Percentiles rank a stretch among this genome's conserved stretches.
These are phyloP conservation scores for Fusarium camptoceras DNA, from an alignment of 2,329 filamentous ascomycete species.

Conservation along the genomic window DNA sequence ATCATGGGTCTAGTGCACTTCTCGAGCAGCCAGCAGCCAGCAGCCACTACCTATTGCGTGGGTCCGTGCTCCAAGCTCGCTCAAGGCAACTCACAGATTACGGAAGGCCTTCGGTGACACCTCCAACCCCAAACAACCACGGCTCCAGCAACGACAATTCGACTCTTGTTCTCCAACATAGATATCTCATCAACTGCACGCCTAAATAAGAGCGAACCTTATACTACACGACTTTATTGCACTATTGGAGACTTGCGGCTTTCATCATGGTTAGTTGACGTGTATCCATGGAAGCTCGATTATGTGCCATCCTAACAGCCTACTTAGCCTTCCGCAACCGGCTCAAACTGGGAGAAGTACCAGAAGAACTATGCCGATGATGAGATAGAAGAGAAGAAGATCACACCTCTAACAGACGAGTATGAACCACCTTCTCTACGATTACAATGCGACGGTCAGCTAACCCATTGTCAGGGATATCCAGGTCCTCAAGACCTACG, in stretches of 20 bases:
- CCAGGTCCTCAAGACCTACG: conserved; percentile 98
- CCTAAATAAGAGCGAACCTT: background rate
- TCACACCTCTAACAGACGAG: conserved; percentile 96
- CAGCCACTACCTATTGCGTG: conserved; percentile 36
- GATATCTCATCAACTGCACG: conserved; percentile 5
- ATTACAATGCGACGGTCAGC: conserved; percentile 19
- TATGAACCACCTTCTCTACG: conserved; percentile 61
- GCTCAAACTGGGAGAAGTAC: conserved; percentile 98
- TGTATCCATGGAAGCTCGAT: conserved; percentile 16
- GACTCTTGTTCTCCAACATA: conserved; percentile 21
- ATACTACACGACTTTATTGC: background rate
- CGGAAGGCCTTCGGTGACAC: conserved; percentile 54
- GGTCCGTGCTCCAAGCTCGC: conserved; percentile 53
- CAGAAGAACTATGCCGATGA: conserved; percentile 97
- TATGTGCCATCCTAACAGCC: conserved; percentile 41
- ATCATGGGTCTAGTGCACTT: conserved; percentile 40
- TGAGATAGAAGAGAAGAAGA: conserved; percentile 99
- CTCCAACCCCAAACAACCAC: conserved; percentile 48
- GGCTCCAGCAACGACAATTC: conserved; percentile 36
- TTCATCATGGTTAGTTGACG: conserved; percentile 57
- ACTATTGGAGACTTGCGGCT: conserved; percentile 45
- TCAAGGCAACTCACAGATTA: conserved; percentile 58
- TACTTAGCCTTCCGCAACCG: conserved; percentile 89
- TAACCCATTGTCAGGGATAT: conserved; percentile 78
- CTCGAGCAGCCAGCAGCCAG: conserved; percentile 1